Conservation (phyloP, 345 rosid species). For the Microcos paniculata region DNA sequence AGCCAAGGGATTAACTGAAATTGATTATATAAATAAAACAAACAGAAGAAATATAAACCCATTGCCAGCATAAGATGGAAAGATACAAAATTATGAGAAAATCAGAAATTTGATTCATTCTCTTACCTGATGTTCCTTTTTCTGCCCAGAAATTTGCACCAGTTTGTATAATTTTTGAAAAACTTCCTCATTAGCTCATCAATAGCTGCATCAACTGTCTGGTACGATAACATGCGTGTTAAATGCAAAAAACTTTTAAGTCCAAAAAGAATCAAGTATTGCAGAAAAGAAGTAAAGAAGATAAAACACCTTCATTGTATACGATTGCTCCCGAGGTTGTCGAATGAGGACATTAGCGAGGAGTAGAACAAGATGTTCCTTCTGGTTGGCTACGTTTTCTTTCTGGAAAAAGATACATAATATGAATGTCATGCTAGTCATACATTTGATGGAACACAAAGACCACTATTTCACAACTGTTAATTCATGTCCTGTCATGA, state of each 20-base stretch:
- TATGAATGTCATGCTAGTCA: constrained; percentile 3
- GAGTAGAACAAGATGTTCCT: constrained; percentile 91
- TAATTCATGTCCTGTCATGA: not conserved
- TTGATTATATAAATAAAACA: not conserved
- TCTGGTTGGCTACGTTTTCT: constrained; percentile 89
- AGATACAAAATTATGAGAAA: not conserved
- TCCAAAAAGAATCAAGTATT: constrained; percentile 8
- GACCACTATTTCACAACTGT: not conserved
- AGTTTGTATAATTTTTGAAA: constrained; percentile 81
- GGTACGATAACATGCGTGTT: constrained; percentile 27
- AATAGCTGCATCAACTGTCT: constrained; percentile 72
- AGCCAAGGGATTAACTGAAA: constrained; percentile 4
- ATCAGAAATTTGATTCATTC: not conserved
- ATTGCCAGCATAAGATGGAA: not conserved
- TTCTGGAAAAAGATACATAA: constrained; percentile 39
- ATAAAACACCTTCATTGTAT: constrained; percentile 51
- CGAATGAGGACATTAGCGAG: constrained; percentile 68
- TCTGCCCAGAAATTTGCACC: constrained; percentile 89
- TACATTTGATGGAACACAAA: not conserved
- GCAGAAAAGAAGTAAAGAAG: constrained; percentile 4
- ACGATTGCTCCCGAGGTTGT: constrained; percentile 52
- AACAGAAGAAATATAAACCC: not conserved
- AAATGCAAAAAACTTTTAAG: constrained; percentile 13
- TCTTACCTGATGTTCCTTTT: constrained; percentile 72
- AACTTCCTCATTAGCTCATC: constrained; percentile 83